Evolutionary conservation across 495 filamentous ascomycete genomes (phyloP).

Genomic region (Penicillium waksmanii): DNA sequence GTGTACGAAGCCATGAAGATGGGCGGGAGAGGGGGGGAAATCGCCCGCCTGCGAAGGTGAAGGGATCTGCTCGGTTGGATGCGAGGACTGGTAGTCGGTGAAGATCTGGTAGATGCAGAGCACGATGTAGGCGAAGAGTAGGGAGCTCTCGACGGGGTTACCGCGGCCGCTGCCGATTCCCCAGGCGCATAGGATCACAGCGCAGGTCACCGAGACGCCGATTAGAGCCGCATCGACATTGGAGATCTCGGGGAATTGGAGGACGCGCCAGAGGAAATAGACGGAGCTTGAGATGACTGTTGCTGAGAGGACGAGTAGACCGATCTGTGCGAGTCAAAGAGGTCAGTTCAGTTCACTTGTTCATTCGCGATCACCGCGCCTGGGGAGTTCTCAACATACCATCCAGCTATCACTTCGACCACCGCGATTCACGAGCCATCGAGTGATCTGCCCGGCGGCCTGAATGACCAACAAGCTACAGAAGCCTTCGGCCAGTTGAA

Average conservation of each 20-base stretch:
- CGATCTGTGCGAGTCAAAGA: conserved; percentile 61
- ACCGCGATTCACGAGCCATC: conserved; percentile 87
- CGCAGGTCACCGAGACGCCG: conserved; percentile 86
- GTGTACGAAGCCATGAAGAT: conserved; percentile 99
- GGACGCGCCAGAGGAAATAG: conserved; percentile 96
- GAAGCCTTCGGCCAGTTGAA: conserved; percentile 94
- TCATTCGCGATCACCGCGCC: too few relatives aligned
- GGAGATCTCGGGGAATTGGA: conserved; percentile 87
- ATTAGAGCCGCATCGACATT: conserved; percentile 95
- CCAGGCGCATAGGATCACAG: conserved; percentile 88
- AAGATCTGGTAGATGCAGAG: conserved; percentile 99
- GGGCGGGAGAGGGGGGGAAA: conserved; percentile 87
- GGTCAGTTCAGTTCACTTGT: conserved; percentile 28
- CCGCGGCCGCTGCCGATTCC: conserved; percentile 93
- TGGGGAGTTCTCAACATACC: conserved; percentile 56
- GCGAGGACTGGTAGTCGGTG: conserved; percentile 89
- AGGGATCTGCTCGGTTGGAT: conserved; percentile 57
- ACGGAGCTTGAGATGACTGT: conserved; percentile 90
- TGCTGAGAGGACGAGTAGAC: conserved; percentile 81
- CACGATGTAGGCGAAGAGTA: conserved; percentile 95
- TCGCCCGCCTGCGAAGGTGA: conserved; percentile 66
- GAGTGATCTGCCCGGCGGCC: conserved; percentile 89
- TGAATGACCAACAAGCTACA: conserved; percentile 96
- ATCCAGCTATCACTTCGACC: conserved; percentile 96
- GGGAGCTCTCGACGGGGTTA: conserved; percentile 92